These are phyloP conservation scores for Coccomyxa sp. DNA, from an alignment of 139 green algal genomes.

Conservation along the genomic window DNA sequence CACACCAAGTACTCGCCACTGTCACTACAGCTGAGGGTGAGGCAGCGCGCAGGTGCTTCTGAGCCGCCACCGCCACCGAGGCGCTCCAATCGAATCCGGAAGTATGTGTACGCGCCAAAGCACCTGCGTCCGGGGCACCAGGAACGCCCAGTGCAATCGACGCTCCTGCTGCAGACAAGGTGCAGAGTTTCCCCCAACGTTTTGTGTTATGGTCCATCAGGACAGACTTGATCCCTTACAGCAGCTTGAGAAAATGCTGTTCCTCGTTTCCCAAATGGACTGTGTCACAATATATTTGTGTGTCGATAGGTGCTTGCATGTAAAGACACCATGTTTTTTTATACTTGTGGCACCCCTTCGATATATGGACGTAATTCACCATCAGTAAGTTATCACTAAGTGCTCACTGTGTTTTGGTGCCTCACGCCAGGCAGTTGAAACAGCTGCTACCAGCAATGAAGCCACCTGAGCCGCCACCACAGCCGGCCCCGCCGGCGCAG, in stretches of 20 bases:
- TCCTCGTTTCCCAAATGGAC: not conserved
- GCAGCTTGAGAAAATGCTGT: not conserved
- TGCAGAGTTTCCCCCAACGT: not conserved
- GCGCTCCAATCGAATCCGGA: not conserved
- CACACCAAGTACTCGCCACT: too few relatives aligned
- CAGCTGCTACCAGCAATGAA: not conserved
- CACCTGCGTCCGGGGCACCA: not conserved
- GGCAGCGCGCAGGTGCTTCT: not conserved
- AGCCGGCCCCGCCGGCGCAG: too few relatives aligned
- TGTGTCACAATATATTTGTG: not conserved
- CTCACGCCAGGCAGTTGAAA: not conserved
- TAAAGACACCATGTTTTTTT: not conserved
- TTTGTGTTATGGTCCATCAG: not conserved
- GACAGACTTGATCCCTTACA: not conserved
- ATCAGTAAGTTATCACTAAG: not conserved
- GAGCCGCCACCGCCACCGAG: not conserved
- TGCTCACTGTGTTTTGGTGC: not conserved
- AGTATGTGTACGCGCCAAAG: not conserved
- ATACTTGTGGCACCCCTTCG: not conserved
- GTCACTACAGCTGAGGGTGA: too few relatives aligned
- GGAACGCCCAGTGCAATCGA: not conserved
- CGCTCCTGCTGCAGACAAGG: not conserved
- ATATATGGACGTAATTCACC: not conserved
- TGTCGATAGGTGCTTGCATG: not conserved
- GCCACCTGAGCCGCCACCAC: too few relatives aligned